These are phyloP conservation scores for Penicillium sp. DNA, from an alignment of 2,329 filamentous ascomycete species.

Conservation along the genomic window DNA sequence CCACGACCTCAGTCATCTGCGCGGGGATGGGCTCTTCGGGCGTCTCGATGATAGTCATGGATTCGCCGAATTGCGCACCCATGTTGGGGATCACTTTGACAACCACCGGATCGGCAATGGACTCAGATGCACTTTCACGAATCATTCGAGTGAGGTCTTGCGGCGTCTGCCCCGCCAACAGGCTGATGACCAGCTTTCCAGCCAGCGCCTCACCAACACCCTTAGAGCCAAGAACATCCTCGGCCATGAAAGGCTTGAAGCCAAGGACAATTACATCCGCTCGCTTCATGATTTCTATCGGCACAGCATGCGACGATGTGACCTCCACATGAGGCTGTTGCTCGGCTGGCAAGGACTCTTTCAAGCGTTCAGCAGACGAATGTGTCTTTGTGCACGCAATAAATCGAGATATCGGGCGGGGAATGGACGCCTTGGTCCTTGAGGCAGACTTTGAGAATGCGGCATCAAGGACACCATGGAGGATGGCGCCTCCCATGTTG, in stretches of 20 bases:
- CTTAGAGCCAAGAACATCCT: conserved; percentile 39
- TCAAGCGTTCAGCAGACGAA: conserved; percentile 39
- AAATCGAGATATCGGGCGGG: conserved; percentile 30
- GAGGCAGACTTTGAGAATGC: conserved; percentile 16
- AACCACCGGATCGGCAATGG: conserved; percentile 28
- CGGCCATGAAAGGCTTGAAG: conserved; percentile 52
- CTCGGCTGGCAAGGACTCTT: conserved; percentile 29
- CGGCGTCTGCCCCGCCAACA: conserved; percentile 53
- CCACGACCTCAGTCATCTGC: conserved; percentile 37
- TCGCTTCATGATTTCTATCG: conserved; percentile 32
- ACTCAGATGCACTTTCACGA: background rate
- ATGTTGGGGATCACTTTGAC: conserved; percentile 53
- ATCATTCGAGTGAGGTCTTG: conserved; percentile 21
- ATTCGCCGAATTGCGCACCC: conserved; percentile 49
- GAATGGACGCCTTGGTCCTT: background rate
- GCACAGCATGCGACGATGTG: conserved; percentile 39
- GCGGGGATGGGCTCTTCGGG: conserved; percentile 45
- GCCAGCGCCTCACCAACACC: conserved; percentile 45
- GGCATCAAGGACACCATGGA: conserved; percentile 36
- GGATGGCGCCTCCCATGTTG: conserved; percentile 42
- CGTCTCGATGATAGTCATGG: conserved; percentile 56
- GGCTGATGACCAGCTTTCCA: conserved; percentile 55
- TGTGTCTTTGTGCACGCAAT: conserved; percentile 48
- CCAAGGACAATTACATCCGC: conserved; percentile 51
- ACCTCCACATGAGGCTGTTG: conserved; percentile 38